These are phyloP conservation scores for Xylaria sp. DNA, from an alignment of 2,329 filamentous ascomycete genomes.

Conservation along the genomic window DNA sequence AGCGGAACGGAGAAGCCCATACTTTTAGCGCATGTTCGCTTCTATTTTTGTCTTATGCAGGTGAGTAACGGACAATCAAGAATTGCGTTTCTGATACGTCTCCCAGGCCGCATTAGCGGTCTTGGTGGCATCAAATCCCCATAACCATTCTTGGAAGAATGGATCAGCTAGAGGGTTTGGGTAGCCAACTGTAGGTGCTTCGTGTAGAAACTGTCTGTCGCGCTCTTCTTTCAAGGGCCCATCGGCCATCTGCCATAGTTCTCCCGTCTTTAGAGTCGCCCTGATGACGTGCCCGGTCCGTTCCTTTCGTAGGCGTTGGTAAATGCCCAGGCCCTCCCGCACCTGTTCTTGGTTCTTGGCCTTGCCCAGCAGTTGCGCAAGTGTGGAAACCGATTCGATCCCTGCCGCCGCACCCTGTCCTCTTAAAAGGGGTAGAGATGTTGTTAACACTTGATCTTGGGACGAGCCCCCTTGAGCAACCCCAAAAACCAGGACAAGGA, in stretches of 20 bases:
- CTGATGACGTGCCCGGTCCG: conserved; percentile 26
- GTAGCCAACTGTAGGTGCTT: conserved; percentile 28
- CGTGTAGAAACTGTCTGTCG: conserved; percentile 25
- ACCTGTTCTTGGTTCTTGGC: conserved; percentile 15
- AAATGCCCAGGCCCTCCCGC: conserved; percentile 18
- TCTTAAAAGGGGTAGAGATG: conserved; percentile 6
- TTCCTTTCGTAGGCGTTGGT: conserved; percentile 30
- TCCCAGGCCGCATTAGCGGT: conserved; percentile 29
- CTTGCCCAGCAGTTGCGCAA: conserved; percentile 28
- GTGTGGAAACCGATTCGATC: conserved; percentile 28
- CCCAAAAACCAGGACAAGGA: neutral
- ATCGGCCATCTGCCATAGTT: conserved; percentile 32
- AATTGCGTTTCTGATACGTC: neutral
- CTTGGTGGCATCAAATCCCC: conserved; percentile 28
- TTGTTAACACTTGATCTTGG: neutral
- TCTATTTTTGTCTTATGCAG: neutral
- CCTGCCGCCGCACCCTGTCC: conserved; percentile 31
- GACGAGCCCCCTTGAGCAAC: too few species aligned
- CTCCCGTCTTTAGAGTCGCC: conserved; percentile 29
- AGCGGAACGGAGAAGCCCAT: too few species aligned
- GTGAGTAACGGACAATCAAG: neutral
- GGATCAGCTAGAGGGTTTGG: conserved; percentile 32
- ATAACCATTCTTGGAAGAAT: conserved; percentile 34
- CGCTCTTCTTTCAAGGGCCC: conserved; percentile 30
- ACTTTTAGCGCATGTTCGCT: neutral